Percentiles rank a stretch among this genome's conserved stretches.
These are phyloP conservation scores for Mycena vulgaris DNA, from an alignment of 768 basidiomycete species.

Conservation along the genomic window DNA sequence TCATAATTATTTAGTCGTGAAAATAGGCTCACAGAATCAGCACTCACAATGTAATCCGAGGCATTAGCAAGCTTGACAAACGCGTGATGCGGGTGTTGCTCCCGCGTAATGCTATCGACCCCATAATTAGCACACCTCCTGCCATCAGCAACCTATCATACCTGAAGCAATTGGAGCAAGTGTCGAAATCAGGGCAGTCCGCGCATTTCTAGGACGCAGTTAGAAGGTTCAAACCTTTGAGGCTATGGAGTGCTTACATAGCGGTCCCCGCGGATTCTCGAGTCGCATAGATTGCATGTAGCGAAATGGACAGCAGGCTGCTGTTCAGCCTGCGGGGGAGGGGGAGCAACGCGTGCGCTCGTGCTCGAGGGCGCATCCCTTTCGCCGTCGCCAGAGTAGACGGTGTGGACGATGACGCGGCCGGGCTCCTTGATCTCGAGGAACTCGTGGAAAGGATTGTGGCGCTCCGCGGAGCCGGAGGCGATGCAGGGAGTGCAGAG, in stretches of 20 bases:
- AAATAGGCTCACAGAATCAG: not conserved
- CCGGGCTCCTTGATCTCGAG: slow-evolving; percentile 78
- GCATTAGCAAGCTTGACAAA: slow-evolving; percentile 75
- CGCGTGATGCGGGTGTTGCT: slow-evolving; percentile 84
- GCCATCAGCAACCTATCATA: slow-evolving; percentile 43
- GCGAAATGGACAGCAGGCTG: slow-evolving; percentile 69
- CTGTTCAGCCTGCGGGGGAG: slow-evolving; percentile 27
- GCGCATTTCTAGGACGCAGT: slow-evolving; percentile 77
- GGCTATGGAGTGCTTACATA: slow-evolving; percentile 66
- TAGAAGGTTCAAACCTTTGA: slow-evolving; percentile 12
- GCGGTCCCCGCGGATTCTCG: slow-evolving; percentile 76
- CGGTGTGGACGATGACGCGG: slow-evolving; percentile 75
- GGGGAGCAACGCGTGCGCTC: slow-evolving; percentile 29
- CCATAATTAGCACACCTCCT: slow-evolving; percentile 12
- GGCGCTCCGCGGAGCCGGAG: slow-evolving; percentile 63
- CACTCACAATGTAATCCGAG: slow-evolving; percentile 72
- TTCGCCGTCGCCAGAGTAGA: slow-evolving; percentile 61
- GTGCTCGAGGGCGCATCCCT: slow-evolving; percentile 33
- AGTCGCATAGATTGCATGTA: slow-evolving; percentile 84
- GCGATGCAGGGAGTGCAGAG: slow-evolving; percentile 74
- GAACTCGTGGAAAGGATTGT: slow-evolving; percentile 80
- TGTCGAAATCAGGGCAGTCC: slow-evolving; percentile 88
- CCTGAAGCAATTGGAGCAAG: slow-evolving; percentile 80
- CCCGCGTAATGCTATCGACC: slow-evolving; percentile 67
- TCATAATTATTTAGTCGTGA: not conserved